Base-by-base conservation (phyloP, 2,329 filamentous ascomycete species). In the Aspergillus sp. region DNA sequence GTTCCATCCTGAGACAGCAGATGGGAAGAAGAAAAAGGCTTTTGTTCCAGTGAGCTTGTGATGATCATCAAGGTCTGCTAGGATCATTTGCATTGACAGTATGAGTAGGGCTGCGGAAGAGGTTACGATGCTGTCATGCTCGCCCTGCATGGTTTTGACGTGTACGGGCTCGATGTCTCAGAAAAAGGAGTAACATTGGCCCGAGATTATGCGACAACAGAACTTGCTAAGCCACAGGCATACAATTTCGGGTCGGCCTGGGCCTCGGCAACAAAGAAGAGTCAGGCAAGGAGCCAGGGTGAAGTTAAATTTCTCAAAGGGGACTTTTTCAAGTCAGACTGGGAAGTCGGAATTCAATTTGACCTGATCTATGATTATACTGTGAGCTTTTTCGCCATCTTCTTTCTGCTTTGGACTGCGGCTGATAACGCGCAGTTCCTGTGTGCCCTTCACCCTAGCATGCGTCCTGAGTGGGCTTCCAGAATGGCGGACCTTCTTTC, bases 381-480 rank as follows among this genome's bases (percentile, higher is more conserved):
- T 50, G 85, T 86, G 75, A 63, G 78, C 51, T 41, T 53, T 45
- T n/a, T 17, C 22, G 12, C 19, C 9, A 39, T 33, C 24, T 67
- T 27, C 24, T 42, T 39, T 27, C 19, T 24, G 42, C 12, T 19
- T 20, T 48, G 24, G 37, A 30, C 19, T 34, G 8, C 47, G 24
- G 39, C 39, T 51, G 17, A 40, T 52, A 13, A 19, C 13, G 12
- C 34, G 17, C 60, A 87, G 85, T 88, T 88, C 68, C 78, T 87
- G 57, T 87, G 83, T 65, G 85, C 85, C 22, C 74, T 88, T 0
- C 83, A 83, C 13, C 81, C 79, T 2, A 71, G 75, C 2, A 73
- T 79, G 53, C 79, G 85, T 20, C 77, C 80, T 4, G 68, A 69
- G 19, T 88, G 85, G 85, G 81, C 84, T 11, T 70, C 71, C 54